Percentiles rank a stretch among this genome's conserved stretches.
phyloP scores from a whole-genome alignment of 2,329 filamentous ascomycete genomes.

The Pseudocercospora musae region DNA sequence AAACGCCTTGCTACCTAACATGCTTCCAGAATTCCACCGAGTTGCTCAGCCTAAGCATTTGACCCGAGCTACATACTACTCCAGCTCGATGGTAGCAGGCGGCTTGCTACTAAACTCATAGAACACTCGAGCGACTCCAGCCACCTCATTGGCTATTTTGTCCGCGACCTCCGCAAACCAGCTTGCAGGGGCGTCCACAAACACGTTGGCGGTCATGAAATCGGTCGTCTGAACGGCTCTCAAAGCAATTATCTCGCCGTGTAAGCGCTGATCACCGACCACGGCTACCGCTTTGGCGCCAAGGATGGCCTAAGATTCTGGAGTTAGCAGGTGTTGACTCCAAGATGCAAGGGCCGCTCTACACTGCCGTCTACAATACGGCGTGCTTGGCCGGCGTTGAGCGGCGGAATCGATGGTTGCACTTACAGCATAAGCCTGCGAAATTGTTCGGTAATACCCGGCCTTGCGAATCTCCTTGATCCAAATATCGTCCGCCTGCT shows the following conservation, averaged over 20 bases:
- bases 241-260: slow-evolving; percentile 60
- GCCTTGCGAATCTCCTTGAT: slow-evolving; percentile 70
- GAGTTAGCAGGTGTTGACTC: background rate
- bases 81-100: slow-evolving; percentile 71
- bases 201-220: slow-evolving; percentile 74
- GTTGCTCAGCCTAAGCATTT: background rate
- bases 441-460: slow-evolving; percentile 69
- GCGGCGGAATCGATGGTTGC: background rate
- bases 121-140: slow-evolving; percentile 67
- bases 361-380: background rate
- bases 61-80: slow-evolving; percentile 46
- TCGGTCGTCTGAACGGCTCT: slow-evolving; percentile 62
- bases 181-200: slow-evolving; percentile 57
- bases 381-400: background rate
- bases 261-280: slow-evolving; percentile 65
- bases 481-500: slow-evolving; percentile 76
- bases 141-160: slow-evolving; percentile 72
- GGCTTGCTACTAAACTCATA: slow-evolving; percentile 70
- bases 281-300: slow-evolving; percentile 65
- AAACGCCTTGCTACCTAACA: slow-evolving; percentile 8
- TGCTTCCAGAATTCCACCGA: background rate
- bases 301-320: slow-evolving; percentile 40
- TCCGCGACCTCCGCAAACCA: slow-evolving; percentile 64
- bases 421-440: slow-evolving; percentile 65
- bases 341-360: background rate